Base-by-base conservation (phyloP, 129 eudicot genomes). In the Tanacetum coccineum region DNA sequence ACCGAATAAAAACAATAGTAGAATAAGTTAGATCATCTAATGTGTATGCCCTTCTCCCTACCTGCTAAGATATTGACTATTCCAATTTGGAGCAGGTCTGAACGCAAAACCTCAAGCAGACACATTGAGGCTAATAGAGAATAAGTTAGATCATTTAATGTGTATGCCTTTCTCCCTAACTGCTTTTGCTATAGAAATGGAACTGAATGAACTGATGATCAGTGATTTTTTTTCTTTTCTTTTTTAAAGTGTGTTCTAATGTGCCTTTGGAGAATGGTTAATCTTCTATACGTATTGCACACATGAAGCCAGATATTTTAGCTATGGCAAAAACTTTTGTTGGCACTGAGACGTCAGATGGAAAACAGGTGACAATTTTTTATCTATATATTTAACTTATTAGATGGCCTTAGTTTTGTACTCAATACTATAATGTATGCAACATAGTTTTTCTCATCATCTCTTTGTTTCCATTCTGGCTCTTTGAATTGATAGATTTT, bases 311-410 rank as follows among this genome's bases (percentile, higher is more conserved):
- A 64, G 74, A 72, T 68, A 62, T 58, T 54, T 71, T 60, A 20
- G 17, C 45, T 53, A 13, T 53, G 68, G 82, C 88, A 56, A 80
- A 80, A 83, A 76, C 88, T 13, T 85, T 88, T 79, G 83, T 78
- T 60, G 87, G 79, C 64, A 73, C 67, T 42, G 93, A 88, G 87
- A 80, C 63, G 49, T 32, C 73, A 19, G 96, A 88, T 55, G 87
- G 84, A 68, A 85, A 85, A 56, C 86, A 76, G 79, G 96, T 67
- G 6, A 67, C 81, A 47, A 70, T 73, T 59, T 13, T 59, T 13
- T 46, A 11, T 13, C 12, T 46, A 13, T 46, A 19, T 20, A n/a
- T n/a, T n/a, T n/a, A n/a, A n/a, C 59, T 59, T 48, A 17, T 70
- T 30, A 47, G 50, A 47, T 68, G 14, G 54, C 20, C 51, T 48